Evolutionary conservation across 1,284 basidiomycete species (phyloP), one percentile per base, ranked within the genome.

Genomic region (Pascua sp.): DNA sequence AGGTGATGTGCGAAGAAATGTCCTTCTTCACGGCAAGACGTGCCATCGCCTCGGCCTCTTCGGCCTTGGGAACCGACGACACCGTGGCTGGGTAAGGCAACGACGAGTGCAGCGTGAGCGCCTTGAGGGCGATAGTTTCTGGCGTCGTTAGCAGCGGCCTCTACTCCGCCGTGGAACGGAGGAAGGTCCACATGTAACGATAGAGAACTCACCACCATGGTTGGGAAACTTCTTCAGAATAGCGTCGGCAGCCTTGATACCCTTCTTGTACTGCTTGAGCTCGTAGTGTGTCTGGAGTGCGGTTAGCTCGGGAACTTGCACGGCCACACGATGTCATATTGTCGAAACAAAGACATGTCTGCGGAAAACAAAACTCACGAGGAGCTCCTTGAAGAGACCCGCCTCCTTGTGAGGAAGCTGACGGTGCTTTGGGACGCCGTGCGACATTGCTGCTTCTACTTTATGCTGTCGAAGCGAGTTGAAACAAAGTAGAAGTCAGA

Each of bases 71-170:
- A 10, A 87, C 57, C n/a, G 73, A 70, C 1, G 71, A 60, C 13
- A 67, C 65, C 5, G 76, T 76, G 8, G 71, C 55, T 1, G 76
- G 76, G 40, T 69, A 71, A 9, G 77, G 74, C 2, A 78, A 62
- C 13, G 75, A 75, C 7, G 76, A 74, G 61, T 77, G 87, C 55
- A 93, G 78, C 51, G 94, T 81, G 51, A 97, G 84, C 2, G 93
- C 93, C 74, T 94, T 95, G 88, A 97, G 91, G 69, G 90, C 91
- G 68, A 92, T 78, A 18, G 93, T 93, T 79, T 97, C 93, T 94
- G 67, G 11, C 5, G 16, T 47, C 15, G 46, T n/a, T n/a, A 41
- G 8, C 44, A 17, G 11, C 7, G 24, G 24, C 24, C 7, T 32
- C 24, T 32, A 7, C 24, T 32, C 24, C 4, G 12, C 24, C 4